Evolutionary conservation across 73 alveolate species (phyloP).

Genomic region (Paramecium sexaurelia): DNA sequence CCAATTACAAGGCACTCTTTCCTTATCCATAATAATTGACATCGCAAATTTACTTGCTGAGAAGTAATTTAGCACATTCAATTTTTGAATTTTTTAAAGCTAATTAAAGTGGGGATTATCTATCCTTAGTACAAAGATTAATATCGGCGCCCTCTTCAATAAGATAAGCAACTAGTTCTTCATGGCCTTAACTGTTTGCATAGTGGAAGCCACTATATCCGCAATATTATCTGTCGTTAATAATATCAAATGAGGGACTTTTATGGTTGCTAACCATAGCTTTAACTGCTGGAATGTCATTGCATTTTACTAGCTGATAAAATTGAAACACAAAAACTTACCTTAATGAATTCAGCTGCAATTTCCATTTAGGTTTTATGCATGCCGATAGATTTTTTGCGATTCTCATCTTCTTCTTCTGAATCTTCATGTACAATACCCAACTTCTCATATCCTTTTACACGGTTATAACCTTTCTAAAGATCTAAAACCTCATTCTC

Average conservation of each 20-base stretch:
- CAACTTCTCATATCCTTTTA: constrained; percentile 10
- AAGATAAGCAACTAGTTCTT: neutral
- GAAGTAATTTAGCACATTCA: neutral
- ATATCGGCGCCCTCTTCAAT: neutral
- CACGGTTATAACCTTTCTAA: neutral
- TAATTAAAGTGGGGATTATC: neutral
- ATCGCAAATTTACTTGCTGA: neutral
- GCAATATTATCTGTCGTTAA: neutral
- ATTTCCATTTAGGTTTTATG: neutral
- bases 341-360: constrained; percentile 8
- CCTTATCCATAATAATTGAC: neutral
- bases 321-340: neutral
- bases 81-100: neutral
- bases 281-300: neutral
- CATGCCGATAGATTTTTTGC: neutral
- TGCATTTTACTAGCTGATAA: neutral
- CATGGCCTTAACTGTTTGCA: neutral
- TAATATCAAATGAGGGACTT: neutral
- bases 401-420: neutral
- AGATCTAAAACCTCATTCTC: neutral
- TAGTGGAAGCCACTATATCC: neutral
- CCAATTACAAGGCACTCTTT: neutral
- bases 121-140: neutral
- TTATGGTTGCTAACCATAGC: neutral
- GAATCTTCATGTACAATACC: neutral